Evolutionary conservation across 73 alveolate species (phyloP).

Genomic region (Paramecium tetraurelia): DNA sequence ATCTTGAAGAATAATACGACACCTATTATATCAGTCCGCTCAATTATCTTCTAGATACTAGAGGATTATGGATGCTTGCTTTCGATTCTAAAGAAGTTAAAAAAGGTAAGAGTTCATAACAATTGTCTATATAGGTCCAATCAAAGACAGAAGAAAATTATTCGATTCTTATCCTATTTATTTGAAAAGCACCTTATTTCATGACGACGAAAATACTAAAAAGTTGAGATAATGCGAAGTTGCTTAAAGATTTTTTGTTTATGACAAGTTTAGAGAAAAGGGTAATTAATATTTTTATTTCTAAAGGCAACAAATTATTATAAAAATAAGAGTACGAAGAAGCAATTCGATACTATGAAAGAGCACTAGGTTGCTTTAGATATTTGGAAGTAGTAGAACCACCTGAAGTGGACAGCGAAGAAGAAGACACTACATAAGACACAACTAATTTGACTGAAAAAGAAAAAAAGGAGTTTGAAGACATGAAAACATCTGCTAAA

Average conservation of each 20-base stretch:
- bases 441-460: not conserved
- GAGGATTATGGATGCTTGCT: slow-evolving; percentile 57
- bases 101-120: slow-evolving; percentile 12
- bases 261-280: slow-evolving; percentile 58
- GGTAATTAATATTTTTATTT: not conserved
- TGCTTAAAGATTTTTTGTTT: slow-evolving; percentile 57
- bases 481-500: slow-evolving; percentile 12
- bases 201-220: slow-evolving; percentile 58
- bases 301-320: slow-evolving; percentile 12
- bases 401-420: slow-evolving; percentile 45
- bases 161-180: slow-evolving; percentile 58
- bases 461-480: slow-evolving; percentile 49
- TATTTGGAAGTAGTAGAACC: slow-evolving; percentile 58
- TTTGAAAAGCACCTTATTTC: slow-evolving; percentile 44
- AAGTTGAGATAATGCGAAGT: slow-evolving; percentile 51
- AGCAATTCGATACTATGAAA: slow-evolving; percentile 52
- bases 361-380: slow-evolving; percentile 59
- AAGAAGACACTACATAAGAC: slow-evolving; percentile 9
- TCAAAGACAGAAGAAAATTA: slow-evolving; percentile 58
- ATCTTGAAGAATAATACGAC: slow-evolving; percentile 35
- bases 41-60: slow-evolving; percentile 39
- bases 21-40: slow-evolving; percentile 52
- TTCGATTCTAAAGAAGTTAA: slow-evolving; percentile 50
- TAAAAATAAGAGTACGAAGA: slow-evolving; percentile 50
- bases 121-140: slow-evolving; percentile 1